Conservation (phyloP, 2,329 filamentous ascomycete species). For the Ophiostoma triangulosporum region DNA sequence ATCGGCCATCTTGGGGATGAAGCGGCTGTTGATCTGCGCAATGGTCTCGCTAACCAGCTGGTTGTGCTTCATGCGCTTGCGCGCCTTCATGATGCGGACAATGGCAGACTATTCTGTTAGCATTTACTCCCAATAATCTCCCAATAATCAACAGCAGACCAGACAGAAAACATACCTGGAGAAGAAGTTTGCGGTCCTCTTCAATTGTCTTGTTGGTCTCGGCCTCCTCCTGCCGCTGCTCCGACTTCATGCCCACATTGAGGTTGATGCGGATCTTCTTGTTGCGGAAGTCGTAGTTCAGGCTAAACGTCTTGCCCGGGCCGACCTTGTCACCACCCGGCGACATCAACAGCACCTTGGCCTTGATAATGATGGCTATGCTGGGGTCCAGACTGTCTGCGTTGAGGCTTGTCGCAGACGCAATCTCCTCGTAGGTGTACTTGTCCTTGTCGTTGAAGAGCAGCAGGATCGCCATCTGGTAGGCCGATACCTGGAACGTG, state of each 20-base stretch:
- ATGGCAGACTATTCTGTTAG: constrained; percentile 64
- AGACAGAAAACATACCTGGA: constrained; percentile 58
- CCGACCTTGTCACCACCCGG: constrained; percentile 58
- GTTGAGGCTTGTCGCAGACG: constrained; percentile 64
- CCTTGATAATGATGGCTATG: constrained; percentile 76
- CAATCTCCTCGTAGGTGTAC: constrained; percentile 78
- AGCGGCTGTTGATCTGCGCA: constrained; percentile 82
- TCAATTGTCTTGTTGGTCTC: constrained; percentile 99
- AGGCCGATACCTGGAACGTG: constrained; percentile 94
- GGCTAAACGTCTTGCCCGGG: constrained; percentile 62
- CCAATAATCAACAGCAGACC: neutral
- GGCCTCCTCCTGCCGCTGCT: constrained; percentile 89
- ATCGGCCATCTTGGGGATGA: constrained; percentile 81
- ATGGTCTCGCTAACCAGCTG: constrained; percentile 93
- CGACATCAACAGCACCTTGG: constrained; percentile 67
- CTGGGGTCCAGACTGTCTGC: constrained; percentile 78
- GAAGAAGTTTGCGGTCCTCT: constrained; percentile 88
- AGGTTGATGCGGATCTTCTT: constrained; percentile 98
- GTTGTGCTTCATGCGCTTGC: constrained; percentile 96
- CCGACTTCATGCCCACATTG: constrained; percentile 86
- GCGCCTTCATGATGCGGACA: constrained; percentile 98
- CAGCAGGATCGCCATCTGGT: constrained; percentile 91
- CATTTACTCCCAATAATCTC: neutral
- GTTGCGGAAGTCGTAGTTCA: constrained; percentile 94
- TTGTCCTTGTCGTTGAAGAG: constrained; percentile 87